Base-by-base conservation (phyloP, 257 asterid genomes). In the Verbascum thapsus region DNA sequence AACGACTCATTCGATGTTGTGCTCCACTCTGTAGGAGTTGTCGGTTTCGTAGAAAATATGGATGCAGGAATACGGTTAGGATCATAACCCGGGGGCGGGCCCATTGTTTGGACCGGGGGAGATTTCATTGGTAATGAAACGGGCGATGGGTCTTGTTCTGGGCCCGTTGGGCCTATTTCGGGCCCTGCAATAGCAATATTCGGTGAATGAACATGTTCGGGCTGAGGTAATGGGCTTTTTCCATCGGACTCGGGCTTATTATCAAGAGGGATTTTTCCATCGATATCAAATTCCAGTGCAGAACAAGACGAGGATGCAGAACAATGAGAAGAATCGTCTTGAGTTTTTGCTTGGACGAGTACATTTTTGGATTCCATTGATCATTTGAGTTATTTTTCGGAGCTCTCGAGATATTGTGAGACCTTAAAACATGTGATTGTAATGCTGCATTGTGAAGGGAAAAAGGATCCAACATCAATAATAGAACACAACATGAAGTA, bases 41-140 rank as follows among this genome's bases (percentile, higher is more conserved):
- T 19, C 0, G 85, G 68, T 57, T 80, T 86, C 8, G 69, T 23
- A 0, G 90, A 63, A 61, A 92, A 92, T 8, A 92, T 45, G 0
- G 90, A 79, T 0, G 89, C 61, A 0, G 96, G 99, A 10, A 92
- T 92, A 0, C 99, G 88, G 30, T 82, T 75, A 0, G 96, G 96
- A 13, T 92, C 97, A 69, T 92, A 92, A 1, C 87, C 88, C 0
- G 74, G 26, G 2, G 80, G 73, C n/a, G 55, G 72, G 1, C 71
- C 81, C 91, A 80, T 84, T 12, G 74, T 72, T 43, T 86, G 94
- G 38, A 63, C 23, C n/a, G 74, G 72, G 7, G 95, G 90, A 5
- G 88, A 74, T 53, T 67, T 78, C 90, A 76, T 69, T 0, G 72
- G 64, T 2, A 48, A 15, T 12, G 66, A 10, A 3, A 17, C 15